Percentiles rank a stretch among this genome's conserved stretches.
Evolutionary conservation across 257 asterid species (phyloP).

Genomic region (Ballota nigra): DNA sequence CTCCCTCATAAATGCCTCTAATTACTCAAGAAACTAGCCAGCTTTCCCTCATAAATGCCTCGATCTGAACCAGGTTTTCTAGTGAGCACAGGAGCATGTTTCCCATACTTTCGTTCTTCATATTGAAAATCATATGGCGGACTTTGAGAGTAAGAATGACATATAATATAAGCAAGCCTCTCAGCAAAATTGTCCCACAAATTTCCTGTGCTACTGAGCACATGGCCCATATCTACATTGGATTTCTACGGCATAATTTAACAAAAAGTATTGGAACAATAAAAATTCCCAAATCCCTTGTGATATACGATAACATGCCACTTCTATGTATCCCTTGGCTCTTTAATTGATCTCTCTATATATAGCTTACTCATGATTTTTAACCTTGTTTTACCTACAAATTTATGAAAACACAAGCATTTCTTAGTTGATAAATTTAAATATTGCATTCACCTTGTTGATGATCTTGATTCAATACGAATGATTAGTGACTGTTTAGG

Average conservation of each 20-base stretch:
- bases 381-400: no score
- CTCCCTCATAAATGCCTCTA: no score
- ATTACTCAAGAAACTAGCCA: conserved; percentile 77
- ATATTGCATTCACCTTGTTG: no score
- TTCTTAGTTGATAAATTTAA: no score
- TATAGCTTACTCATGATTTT: no score
- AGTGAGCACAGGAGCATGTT: conserved; percentile 57
- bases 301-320: no score
- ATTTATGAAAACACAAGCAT: no score
- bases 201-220: not conserved
- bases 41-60: conserved; percentile 76
- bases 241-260: not conserved
- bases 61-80: conserved; percentile 89
- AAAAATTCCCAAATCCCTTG: not conserved
- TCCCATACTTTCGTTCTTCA: conserved; percentile 90
- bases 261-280: not conserved
- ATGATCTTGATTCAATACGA: no score
- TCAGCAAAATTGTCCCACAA: conserved; percentile 16
- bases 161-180: conserved; percentile 16
- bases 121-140: conserved; percentile 98
- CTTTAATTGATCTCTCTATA: no score
- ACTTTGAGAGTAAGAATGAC: conserved; percentile 95
- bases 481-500: no score
- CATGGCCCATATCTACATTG: conserved; percentile 12
- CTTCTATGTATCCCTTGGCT: no score